A percentile compares a stretch with the other conserved stretches of the same genome.
Evolutionary conservation across 1,139 yeast species (phyloP).

Genomic region (Kurtzmaniella quercitrusa): DNA sequence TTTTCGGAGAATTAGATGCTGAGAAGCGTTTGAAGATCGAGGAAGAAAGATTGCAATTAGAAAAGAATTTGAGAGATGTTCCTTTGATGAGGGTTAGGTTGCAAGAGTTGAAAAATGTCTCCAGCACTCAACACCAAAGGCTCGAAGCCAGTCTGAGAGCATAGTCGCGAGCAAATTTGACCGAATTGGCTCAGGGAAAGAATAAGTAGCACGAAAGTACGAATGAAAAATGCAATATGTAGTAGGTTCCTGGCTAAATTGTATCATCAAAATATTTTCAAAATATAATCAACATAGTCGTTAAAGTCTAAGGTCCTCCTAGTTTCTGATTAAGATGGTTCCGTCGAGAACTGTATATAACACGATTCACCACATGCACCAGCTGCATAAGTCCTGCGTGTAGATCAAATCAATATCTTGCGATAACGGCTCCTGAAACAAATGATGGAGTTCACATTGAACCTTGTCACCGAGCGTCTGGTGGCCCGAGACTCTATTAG

Average conservation of each 20-base stretch:
- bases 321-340: too few species aligned
- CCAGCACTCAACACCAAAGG: constrained; percentile 39
- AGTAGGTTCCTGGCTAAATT: too few species aligned
- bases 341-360: too few species aligned
- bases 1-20: constrained; percentile 67
- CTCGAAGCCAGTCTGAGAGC: constrained; percentile 7
- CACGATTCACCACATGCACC: too few species aligned
- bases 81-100: constrained; percentile 64
- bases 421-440: background rate
- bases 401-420: background rate
- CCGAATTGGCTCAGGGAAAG: background rate
- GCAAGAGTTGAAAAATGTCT: constrained; percentile 52
- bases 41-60: constrained; percentile 65
- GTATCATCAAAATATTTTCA: too few species aligned
- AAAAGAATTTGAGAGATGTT: constrained; percentile 61
- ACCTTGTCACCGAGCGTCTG: constrained; percentile 38
- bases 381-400: too few species aligned
- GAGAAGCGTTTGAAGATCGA: constrained; percentile 63
- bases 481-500: constrained; percentile 42
- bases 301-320: too few species aligned
- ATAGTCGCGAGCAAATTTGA: background rate
- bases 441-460: constrained; percentile 36
- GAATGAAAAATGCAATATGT: too few species aligned
- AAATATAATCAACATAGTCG: too few species aligned
- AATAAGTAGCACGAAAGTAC: background rate